These are phyloP conservation scores for Leishmania martiniquensis DNA, from an alignment of 208 protist genomes.

Conservation along the genomic window DNA sequence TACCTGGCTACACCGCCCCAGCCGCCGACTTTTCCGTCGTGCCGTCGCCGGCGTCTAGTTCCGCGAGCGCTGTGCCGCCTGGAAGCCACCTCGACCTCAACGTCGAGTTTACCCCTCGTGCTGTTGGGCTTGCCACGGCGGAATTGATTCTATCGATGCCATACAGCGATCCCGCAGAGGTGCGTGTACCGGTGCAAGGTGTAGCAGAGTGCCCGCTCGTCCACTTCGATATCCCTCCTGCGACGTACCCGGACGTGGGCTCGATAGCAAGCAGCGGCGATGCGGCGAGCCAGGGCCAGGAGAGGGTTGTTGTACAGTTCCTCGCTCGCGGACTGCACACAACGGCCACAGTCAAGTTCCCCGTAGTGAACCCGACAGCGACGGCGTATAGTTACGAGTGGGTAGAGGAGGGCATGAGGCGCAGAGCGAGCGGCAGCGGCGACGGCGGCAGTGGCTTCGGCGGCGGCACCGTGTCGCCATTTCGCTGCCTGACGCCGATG, in stretches of 20 bases:
- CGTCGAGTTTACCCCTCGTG: slow-evolving; percentile 88
- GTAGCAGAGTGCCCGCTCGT: slow-evolving; percentile 93
- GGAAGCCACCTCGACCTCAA: slow-evolving; percentile 53
- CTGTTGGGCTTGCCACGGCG: slow-evolving; percentile 51
- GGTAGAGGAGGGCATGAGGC: slow-evolving; percentile 50
- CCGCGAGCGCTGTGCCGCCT: slow-evolving; percentile 53
- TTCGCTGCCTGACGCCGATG: slow-evolving; percentile 88
- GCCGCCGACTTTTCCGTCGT: slow-evolving; percentile 10
- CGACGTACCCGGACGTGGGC: slow-evolving; percentile 73
- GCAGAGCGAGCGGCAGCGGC: slow-evolving; percentile 1
- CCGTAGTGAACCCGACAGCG: slow-evolving; percentile 96
- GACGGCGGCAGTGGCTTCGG: background rate
- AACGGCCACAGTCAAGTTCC: slow-evolving; percentile 89
- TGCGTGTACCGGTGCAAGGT: slow-evolving; percentile 78
- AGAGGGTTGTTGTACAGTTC: slow-evolving; percentile 90
- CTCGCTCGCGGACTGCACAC: slow-evolving; percentile 91
- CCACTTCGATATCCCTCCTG: slow-evolving; percentile 93
- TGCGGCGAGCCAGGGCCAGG: slow-evolving; percentile 34
- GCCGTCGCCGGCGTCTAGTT: slow-evolving; percentile 4
- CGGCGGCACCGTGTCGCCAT: slow-evolving; percentile 57
- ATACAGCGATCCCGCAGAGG: slow-evolving; percentile 45
- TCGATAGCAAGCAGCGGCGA: slow-evolving; percentile 70
- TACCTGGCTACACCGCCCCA: background rate
- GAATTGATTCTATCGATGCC: slow-evolving; percentile 65
- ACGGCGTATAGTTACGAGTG: slow-evolving; percentile 94